Base-by-base conservation (phyloP, 2,329 filamentous ascomycete species). In the Xylariaceae sp. region DNA sequence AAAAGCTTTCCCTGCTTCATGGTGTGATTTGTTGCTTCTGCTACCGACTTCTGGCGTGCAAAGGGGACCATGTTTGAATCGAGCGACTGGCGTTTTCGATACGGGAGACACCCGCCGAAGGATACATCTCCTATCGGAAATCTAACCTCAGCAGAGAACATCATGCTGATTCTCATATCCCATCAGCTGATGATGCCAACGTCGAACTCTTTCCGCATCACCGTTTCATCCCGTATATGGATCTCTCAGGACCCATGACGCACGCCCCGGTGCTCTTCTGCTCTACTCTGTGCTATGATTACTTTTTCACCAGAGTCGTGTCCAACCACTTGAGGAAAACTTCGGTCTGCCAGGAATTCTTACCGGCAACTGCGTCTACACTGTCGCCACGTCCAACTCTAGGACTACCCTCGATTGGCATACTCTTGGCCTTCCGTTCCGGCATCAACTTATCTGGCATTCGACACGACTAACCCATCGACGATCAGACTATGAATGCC, bases 1-100 rank as follows among this genome's bases (percentile, higher is more conserved):
- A 19, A 19, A 42, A 44, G 11, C 26, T 47, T 47, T 11, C 26
- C 29, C 34, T 47, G 6, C 26, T 8, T 29, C 11, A 31, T 37
- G 34, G 31, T 54, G 53, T 58, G 53, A 58, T 37, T 35, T 45
- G 46, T 45, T 41, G 6, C 37, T 43, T 19, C 35, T 11, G 35
- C 35, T 12, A 6, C 27, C 40, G 27, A 32, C 31, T 19, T 12
- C 32, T 19, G 8, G n/a, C 32, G 43, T 45, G 43, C 43, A 29
- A 19, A 51, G 30, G 8, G 31, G 47, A 40, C 4, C 6, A 4
- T 44, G 19, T 35, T 37, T 37, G 35, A 37, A 26, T 6, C 35
- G 4, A 39, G 11, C 19, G n/a, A 30, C 43, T 32, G 31, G 43
- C 31, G 32, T 19, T 19, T 19, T 19, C 19, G 9, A 32, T 45